A percentile compares a stretch with the other conserved stretches of the same genome.
Conservation (phyloP, 2,329 filamentous ascomycete species). For the Pseudogymnoascus sp. region DNA sequence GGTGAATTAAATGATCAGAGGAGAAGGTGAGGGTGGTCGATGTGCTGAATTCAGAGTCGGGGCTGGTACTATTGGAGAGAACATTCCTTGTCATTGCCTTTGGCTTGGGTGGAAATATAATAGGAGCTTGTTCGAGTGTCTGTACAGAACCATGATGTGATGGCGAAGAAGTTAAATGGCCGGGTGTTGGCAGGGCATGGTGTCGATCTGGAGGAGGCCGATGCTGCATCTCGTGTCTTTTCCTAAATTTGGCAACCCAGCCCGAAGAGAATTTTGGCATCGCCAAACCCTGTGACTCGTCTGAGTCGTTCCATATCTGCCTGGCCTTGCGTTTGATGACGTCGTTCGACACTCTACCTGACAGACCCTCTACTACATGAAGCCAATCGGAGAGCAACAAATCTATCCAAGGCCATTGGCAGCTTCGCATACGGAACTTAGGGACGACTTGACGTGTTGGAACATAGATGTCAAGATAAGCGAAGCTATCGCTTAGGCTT, state of each 20-base stretch:
- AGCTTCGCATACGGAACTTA: constrained; percentile 13
- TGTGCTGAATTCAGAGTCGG: constrained; percentile 8
- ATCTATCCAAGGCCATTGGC: constrained; percentile 17
- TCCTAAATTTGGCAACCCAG: constrained; percentile 15
- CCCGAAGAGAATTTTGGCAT: constrained; percentile 17
- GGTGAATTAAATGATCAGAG: constrained; percentile 22
- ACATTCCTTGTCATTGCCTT: constrained; percentile 5
- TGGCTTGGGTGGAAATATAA: neutral
- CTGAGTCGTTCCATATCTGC: constrained; percentile 14
- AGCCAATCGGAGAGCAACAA: constrained; percentile 14
- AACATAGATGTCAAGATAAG: constrained; percentile 13
- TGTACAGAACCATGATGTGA: constrained; percentile 2
- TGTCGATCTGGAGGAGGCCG: constrained; percentile 8
- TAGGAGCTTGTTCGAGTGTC: constrained; percentile 9
- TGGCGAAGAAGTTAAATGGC: constrained; percentile 7
- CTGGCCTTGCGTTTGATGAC: constrained; percentile 13
- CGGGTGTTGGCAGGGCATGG: neutral
- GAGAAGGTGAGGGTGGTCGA: constrained; percentile 11
- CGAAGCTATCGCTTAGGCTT: constrained; percentile 17
- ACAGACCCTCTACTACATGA: constrained; percentile 9
- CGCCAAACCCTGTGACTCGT: constrained; percentile 10
- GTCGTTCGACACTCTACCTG: constrained; percentile 14
- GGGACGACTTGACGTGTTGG: constrained; percentile 1
- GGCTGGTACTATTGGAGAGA: constrained; percentile 11
- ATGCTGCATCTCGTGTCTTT: constrained; percentile 12